Conservation (phyloP, 108 stramenopile species). For the Chaetoceros muelleri region DNA sequence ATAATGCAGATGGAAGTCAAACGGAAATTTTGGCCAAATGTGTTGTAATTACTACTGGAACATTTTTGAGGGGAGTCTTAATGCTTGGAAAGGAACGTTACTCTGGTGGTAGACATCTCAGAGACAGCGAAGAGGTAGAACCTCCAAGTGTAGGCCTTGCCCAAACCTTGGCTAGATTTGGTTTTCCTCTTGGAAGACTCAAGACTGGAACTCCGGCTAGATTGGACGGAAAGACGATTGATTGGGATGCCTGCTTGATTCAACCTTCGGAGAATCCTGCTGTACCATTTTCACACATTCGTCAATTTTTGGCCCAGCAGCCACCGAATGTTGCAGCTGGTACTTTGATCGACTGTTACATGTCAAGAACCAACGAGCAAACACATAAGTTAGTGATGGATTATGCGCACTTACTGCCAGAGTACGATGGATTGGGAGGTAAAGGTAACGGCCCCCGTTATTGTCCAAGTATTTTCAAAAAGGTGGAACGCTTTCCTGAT, state of each 20-base stretch:
- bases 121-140: constrained; percentile 89
- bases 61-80: constrained; percentile 88
- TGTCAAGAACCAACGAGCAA: constrained; percentile 78
- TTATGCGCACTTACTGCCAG: constrained; percentile 75
- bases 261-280: constrained; percentile 88
- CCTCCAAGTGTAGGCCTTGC: constrained; percentile 91
- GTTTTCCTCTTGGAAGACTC: constrained; percentile 86
- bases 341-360: constrained; percentile 59
- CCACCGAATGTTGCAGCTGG: constrained; percentile 48
- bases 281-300: constrained; percentile 70
- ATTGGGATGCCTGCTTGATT: constrained; percentile 70
- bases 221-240: constrained; percentile 87
- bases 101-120: constrained; percentile 85
- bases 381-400: constrained; percentile 90
- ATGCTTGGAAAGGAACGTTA: constrained; percentile 82
- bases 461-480: constrained; percentile 94
- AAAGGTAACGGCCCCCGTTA: constrained; percentile 91
- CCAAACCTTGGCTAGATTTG: constrained; percentile 74
- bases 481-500: constrained; percentile 90
- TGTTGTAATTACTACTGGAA: constrained; percentile 96
- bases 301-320: constrained; percentile 66
- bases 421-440: constrained; percentile 85
- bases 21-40: constrained; percentile 46
- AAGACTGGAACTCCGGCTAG: constrained; percentile 97
- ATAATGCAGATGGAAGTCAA: constrained; percentile 33